phyloP scores from a whole-genome alignment of 176 grass and related monocot genomes.

The Cenchrus fungigraminus region DNA sequence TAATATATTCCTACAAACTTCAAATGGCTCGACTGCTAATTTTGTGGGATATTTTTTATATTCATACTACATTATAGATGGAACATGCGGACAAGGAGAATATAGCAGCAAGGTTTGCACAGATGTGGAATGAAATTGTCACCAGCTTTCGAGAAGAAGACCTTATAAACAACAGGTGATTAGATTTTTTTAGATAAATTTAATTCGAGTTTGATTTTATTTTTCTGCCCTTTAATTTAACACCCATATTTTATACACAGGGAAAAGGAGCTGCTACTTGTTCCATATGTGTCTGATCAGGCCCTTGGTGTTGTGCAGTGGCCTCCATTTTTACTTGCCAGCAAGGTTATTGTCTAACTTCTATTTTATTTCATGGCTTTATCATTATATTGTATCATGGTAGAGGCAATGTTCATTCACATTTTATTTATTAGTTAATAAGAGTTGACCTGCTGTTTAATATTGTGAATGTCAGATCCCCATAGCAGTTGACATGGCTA shows the following conservation, averaged over 20 bases:
- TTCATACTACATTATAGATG: constrained; percentile 44
- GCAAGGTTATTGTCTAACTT: constrained; percentile 65
- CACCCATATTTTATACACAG: constrained; percentile 43
- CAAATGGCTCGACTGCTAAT: constrained; percentile 32
- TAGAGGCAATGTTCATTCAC: neutral
- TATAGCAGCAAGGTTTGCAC: constrained; percentile 88
- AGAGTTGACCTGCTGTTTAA: constrained; percentile 36
- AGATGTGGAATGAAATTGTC: constrained; percentile 97
- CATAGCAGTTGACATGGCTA: constrained; percentile 97
- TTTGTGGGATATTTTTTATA: constrained; percentile 37
- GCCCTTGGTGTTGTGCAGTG: constrained; percentile 77
- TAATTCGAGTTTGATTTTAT: constrained; percentile 26
- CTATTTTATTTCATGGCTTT: constrained; percentile 9
- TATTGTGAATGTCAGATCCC: constrained; percentile 65
- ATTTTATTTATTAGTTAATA: constrained; percentile 23
- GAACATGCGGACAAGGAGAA: constrained; percentile 55
- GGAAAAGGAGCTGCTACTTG: constrained; percentile 92
- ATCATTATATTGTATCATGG: constrained; percentile 26
- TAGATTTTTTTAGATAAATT: constrained; percentile 17
- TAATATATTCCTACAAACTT: constrained; percentile 40
- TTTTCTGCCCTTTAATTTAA: constrained; percentile 21
- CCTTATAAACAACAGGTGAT: constrained; percentile 84
- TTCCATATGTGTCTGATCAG: constrained; percentile 86
- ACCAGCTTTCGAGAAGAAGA: constrained; percentile 86
- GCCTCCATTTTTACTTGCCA: constrained; percentile 97